Evolutionary conservation across 2,329 filamentous ascomycete species (phyloP), one percentile per base, ranked within the genome.

Genomic region (Ascochyta lentis): DNA sequence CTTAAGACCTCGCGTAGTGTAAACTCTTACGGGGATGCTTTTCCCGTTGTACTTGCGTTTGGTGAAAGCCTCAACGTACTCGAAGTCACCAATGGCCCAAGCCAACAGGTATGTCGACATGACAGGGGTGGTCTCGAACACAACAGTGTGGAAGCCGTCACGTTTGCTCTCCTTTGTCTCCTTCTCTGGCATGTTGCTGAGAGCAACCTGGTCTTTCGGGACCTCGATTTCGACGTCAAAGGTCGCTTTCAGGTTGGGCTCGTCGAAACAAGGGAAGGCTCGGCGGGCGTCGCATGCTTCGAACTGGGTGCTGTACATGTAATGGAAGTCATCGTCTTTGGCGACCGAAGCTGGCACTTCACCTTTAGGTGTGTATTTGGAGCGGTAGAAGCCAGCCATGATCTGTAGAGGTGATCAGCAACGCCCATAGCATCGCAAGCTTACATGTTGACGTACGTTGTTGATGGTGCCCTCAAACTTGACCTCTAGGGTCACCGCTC

Each of bases 81-180:
- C 94, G 62, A 99, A 98, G 76, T 99, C 94, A 55, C 95, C 95
- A 59, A 97, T 86, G 22, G 94, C 93, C 95, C 95, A 97, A 12
- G 94, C 94, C 46, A 98, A 80, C 22, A 98, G 86, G 76, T 98
- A 98, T 3, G 94, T 97, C 2, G 94, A 97, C 94, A 98, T 98
- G 66, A 90, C 82, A 1, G 94, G 94, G 1, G 92, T 94, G 69
- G 88, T 90, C 80, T 92, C 93, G 82, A 97, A 98, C 61, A 87
- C 92, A 61, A 97, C 91, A 9, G 89, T 87, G 81, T 96, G 95
- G 63, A 85, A 76, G 10, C 82, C 84, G 10, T 81, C 75, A 66
- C 91, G 90, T 77, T 85, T 89, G 60, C 90, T 89, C 79, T 88
- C 90, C 75, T 86, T 84, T 56, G 83, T 85, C 47, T 84, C 82